Evolutionary conservation across 768 basidiomycete genomes (phyloP).

Genomic region (Mycena pura): DNA sequence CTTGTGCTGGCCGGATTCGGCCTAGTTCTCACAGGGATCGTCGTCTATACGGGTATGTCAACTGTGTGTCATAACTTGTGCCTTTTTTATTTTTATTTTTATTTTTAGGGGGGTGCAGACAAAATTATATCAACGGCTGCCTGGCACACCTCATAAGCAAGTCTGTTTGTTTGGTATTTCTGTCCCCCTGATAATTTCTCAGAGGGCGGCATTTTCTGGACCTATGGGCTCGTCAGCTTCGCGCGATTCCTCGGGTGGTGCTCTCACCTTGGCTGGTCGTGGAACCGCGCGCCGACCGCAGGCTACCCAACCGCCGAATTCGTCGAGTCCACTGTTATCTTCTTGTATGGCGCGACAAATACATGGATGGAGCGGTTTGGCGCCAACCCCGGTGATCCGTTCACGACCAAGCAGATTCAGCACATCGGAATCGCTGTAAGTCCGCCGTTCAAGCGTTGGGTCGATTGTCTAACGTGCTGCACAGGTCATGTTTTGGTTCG

Average conservation of each 20-base stretch:
- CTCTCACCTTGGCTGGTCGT: constrained; percentile 91
- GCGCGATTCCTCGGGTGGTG: constrained; percentile 94
- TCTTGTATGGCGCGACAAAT: constrained; percentile 88
- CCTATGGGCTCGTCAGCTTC: constrained; percentile 87
- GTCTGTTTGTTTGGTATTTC: constrained; percentile 34
- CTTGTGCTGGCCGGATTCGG: constrained; percentile 78
- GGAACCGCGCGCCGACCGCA: constrained; percentile 75
- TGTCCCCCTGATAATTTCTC: constrained; percentile 7
- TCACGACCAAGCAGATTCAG: constrained; percentile 89
- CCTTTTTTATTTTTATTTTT: constrained; percentile 16
- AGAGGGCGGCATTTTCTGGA: constrained; percentile 95
- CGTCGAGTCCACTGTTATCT: constrained; percentile 81
- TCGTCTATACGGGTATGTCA: constrained; percentile 73
- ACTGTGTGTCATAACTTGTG: too few relatives aligned
- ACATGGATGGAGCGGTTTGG: constrained; percentile 96
- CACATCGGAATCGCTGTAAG: constrained; percentile 91
- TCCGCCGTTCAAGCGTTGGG: neutral
- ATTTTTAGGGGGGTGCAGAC: constrained; percentile 74
- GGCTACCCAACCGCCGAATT: constrained; percentile 72
- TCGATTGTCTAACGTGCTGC: constrained; percentile 5
- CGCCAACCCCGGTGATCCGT: constrained; percentile 79
- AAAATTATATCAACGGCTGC: constrained; percentile 79
- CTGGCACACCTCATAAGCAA: constrained; percentile 91
- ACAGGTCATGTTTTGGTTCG: constrained; percentile 79
- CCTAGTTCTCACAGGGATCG: constrained; percentile 71